Base-by-base conservation (phyloP, 305 asterid genomes). In the Andrographis paniculata region DNA sequence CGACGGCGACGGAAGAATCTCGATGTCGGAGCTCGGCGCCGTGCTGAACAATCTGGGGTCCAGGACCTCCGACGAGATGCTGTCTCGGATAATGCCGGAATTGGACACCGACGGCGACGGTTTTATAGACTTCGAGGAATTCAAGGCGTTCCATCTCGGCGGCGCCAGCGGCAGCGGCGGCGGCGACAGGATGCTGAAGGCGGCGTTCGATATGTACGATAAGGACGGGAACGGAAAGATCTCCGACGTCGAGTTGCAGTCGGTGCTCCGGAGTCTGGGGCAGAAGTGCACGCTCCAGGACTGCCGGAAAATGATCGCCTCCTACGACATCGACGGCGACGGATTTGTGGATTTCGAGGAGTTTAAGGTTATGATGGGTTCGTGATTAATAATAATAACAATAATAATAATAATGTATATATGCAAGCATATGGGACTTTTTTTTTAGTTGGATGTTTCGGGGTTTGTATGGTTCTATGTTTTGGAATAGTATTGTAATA, bases 21-120 rank as follows among this genome's bases (percentile, higher is more conserved):
- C 85, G 14, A 5, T 62, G 0, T 38, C 70, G 0, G 91, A 80
- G 24, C 78, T 80, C 46, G 51, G 33, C 19, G 57, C 41, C n/a
- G 42, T 76, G 16, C 59, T 80, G 22, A 62, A 62, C 35, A 67
- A 63, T 9, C 66, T 77, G 23, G 86, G 83, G 0, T 53, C 76
- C 1, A 33, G 46, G 17, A 63, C 74, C 6, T 15, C 67, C 20
- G 27, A 30, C 14, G 86, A 74, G 1, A 80, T 76, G 37, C 70
- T 72, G 20, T 19, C 50, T 17, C 52, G 62, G 1, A 61, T 64
- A 41, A 79, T 77, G 86, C 16, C 67, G 31, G 80, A 71, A 42
- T 59, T 80, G 15, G 86, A 80, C 40, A 45, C 60, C 14, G 72
- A 80, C 68, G 86, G 92, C 24, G 81, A 80, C 66, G 83, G 86